These are phyloP conservation scores for Ustilago esculenta DNA, from an alignment of 1,284 basidiomycete species.

Conservation along the genomic window DNA sequence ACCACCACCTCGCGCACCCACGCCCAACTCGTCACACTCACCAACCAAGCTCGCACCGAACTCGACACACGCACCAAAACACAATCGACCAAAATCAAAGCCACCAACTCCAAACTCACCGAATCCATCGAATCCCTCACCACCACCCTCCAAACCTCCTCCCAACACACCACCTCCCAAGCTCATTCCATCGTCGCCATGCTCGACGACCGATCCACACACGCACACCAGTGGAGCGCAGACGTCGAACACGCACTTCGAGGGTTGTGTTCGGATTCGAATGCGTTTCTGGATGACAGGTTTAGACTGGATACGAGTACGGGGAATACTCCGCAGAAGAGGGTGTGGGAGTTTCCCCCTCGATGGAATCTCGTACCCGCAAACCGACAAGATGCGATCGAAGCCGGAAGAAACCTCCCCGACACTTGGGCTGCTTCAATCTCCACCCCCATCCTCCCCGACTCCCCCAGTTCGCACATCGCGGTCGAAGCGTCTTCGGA, in stretches of 20 bases:
- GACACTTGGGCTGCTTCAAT: slow-evolving; percentile 12
- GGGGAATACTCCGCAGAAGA: slow-evolving; percentile 56
- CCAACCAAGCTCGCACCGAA: slow-evolving; percentile 11
- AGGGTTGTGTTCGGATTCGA: slow-evolving; percentile 24
- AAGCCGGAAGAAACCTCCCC: slow-evolving; percentile 24
- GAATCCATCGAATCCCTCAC: slow-evolving; percentile 24
- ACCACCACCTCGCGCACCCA: slow-evolving; percentile 5
- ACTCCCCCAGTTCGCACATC: slow-evolving; percentile 11
- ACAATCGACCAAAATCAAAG: slow-evolving; percentile 37
- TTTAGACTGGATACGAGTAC: slow-evolving; percentile 40
- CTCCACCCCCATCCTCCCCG: neutral
- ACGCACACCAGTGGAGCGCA: slow-evolving; percentile 19
- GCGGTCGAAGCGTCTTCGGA: slow-evolving; percentile 7
- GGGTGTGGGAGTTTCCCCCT: slow-evolving; percentile 30
- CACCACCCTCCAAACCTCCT: slow-evolving; percentile 3
- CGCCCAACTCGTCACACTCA: slow-evolving; percentile 13
- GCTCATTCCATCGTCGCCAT: slow-evolving; percentile 1
- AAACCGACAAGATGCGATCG: slow-evolving; percentile 43
- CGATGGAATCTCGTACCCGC: slow-evolving; percentile 48
- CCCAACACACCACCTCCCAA: slow-evolving; percentile 3
- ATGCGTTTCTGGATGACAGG: slow-evolving; percentile 15
- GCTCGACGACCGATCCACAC: slow-evolving; percentile 5
- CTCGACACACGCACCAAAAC: slow-evolving; percentile 30
- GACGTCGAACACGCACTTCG: slow-evolving; percentile 7
- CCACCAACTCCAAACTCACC: slow-evolving; percentile 30